Percentiles rank a stretch among this genome's conserved stretches.
Conservation (phyloP, 148 eudicot genomes). For the Camellia japonica region DNA sequence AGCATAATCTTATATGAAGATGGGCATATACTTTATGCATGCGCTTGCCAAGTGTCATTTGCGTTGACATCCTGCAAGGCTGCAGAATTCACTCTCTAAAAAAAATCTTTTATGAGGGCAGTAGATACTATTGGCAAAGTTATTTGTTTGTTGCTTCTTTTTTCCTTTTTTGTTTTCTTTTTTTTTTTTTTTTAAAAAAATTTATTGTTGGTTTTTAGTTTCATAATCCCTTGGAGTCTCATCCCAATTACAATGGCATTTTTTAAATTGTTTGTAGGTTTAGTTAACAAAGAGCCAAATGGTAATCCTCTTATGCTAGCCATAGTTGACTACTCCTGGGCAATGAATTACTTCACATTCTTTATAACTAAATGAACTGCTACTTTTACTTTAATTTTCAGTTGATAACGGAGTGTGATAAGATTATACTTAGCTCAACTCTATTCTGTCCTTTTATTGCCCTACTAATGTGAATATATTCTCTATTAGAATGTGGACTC, state of each 20-base stretch:
- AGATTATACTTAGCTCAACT: neutral
- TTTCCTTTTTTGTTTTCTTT: too few species aligned
- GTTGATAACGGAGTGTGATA: neutral
- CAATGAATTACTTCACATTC: neutral
- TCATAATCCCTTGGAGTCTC: too few species aligned
- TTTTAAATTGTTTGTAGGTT: neutral
- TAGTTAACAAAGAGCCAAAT: neutral
- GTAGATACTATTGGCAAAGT: neutral
- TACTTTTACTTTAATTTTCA: neutral
- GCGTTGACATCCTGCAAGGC: too few species aligned
- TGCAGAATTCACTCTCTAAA: too few species aligned
- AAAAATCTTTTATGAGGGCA: too few species aligned
- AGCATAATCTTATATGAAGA: neutral
- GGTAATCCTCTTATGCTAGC: neutral
- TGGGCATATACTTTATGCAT: neutral
- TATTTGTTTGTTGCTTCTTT: neutral
- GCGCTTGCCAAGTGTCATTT: too few species aligned
- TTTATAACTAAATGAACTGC: neutral
- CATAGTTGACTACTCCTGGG: neutral
- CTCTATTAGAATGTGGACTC: neutral
- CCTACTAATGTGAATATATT: neutral
- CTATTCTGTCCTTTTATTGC: neutral
- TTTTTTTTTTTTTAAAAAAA: too few species aligned
- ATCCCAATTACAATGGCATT: too few species aligned
- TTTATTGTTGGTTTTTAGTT: too few species aligned